Base-by-base conservation (phyloP, 768 basidiomycete species). In the Dictyophora rubrovolvata region DNA sequence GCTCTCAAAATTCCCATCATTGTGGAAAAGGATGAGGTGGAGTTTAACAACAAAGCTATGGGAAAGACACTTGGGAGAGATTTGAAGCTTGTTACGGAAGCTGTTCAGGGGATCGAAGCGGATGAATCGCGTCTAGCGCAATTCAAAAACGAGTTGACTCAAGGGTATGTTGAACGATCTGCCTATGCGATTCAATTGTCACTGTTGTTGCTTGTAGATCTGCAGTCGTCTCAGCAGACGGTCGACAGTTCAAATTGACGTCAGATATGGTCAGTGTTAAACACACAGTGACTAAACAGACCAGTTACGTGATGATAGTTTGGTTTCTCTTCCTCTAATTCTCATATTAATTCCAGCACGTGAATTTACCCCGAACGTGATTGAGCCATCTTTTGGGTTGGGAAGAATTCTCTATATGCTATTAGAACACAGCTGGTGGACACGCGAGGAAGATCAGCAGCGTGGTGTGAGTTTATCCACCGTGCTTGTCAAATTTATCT, bases 371-470 rank as follows among this genome's bases (percentile, higher is more conserved):
- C 96, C 95, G 37, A 98, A 97, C 72, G 96, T 99, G 71, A 95
- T 98, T 70, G 95, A 97, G 70, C 94, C 96, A 21, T 99, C 96
- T 4, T 96, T 97, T 72, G 95, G 96, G 61, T 83, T 98, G 64
- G 95, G 95, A 56, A 92, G 95, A 56, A 96, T 98, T 66, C 77
- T 97, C 50, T 97, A 97, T 71, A 84, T 83, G 28, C 78, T 98
- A 54, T 83, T 99, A 35, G 96, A 99, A 71, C 96, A 98, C 76
- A 84, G 82, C 66, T 99, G 86, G 79, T 98, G 95, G 96, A 82
- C 82, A 61, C 84, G 96, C 69, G 93, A 92, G 68, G 83, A 89
- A 66, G 95, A 97, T 70, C 75, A 89, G 23, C 89, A 93, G 62
- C 88, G 95, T 65, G 88, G 85, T 61, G 93, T 91, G 71, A 68